phyloP scores from a whole-genome alignment of 257 asterid genomes.

The Hygrophila difformis region DNA sequence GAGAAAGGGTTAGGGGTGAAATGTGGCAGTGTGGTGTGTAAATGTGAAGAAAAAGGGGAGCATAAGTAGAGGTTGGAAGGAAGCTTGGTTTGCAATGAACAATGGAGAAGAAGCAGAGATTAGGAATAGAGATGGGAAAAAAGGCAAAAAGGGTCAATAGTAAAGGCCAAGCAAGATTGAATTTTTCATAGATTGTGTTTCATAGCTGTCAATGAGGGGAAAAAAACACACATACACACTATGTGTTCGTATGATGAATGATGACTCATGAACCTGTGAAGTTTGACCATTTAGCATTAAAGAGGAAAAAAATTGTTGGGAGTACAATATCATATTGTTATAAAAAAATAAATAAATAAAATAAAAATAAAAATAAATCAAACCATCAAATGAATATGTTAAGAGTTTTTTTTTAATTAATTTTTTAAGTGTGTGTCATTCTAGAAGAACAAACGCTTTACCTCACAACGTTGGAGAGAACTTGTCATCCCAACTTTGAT shows the following conservation, averaged over 20 bases:
- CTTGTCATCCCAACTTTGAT: no score
- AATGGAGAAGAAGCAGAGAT: constrained; percentile 21
- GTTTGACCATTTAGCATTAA: constrained; percentile 30
- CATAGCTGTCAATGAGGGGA: constrained; percentile 26
- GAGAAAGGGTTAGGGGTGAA: constrained; percentile 29
- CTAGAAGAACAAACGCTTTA: no score
- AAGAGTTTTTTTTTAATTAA: no score
- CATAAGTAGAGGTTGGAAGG: constrained; percentile 42
- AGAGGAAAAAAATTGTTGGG: no score
- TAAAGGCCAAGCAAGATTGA: constrained; percentile 34
- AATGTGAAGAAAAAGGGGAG: constrained; percentile 20
- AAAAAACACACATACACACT: background rate
- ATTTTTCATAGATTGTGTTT: constrained; percentile 25
- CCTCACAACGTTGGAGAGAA: no score
- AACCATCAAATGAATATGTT: no score
- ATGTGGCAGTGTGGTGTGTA: constrained; percentile 44
- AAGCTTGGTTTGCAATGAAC: constrained; percentile 74
- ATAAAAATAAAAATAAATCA: no score
- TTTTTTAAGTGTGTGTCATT: no score
- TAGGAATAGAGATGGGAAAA: background rate
- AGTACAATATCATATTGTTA: no score
- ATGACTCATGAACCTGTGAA: background rate
- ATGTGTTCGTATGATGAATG: background rate
- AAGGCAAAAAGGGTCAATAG: constrained; percentile 18
- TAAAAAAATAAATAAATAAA: no score